A percentile compares a stretch with the other conserved stretches of the same genome.
phyloP scores from a whole-genome alignment of 306 rosid species.

The Acacia confusa region DNA sequence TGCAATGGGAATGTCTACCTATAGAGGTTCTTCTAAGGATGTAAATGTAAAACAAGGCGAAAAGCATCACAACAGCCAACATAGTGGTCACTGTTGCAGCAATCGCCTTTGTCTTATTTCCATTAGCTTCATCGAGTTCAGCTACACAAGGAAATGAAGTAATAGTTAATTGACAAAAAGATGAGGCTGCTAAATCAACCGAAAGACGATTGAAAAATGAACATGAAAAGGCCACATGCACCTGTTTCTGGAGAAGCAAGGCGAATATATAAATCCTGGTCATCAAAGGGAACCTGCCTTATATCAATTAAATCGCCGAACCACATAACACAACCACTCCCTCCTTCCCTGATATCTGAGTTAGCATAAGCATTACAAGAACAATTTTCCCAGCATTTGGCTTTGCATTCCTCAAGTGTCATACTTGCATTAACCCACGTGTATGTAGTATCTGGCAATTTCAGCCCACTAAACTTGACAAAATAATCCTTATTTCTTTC shows the following conservation, averaged over 20 bases:
- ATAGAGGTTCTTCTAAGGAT: background rate
- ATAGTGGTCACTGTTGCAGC: background rate
- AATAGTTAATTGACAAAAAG: background rate
- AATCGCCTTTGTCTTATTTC: background rate
- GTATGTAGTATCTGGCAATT: conserved; percentile 30
- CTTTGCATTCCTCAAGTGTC: conserved; percentile 14
- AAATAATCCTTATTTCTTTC: background rate
- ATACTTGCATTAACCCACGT: conserved; percentile 17
- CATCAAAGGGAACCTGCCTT: background rate
- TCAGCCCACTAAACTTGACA: background rate
- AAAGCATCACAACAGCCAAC: background rate
- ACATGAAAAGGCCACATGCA: background rate
- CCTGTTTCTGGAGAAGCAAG: conserved; percentile 24
- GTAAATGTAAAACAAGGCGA: background rate
- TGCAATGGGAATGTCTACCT: background rate
- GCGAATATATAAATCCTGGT: conserved; percentile 33
- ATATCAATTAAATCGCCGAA: conserved; percentile 39
- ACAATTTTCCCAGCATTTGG: conserved; percentile 23
- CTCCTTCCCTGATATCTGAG: conserved; percentile 16
- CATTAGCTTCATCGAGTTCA: background rate
- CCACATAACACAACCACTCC: conserved; percentile 40
- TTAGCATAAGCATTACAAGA: conserved; percentile 35
- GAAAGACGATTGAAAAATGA: background rate
- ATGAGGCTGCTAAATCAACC: background rate
- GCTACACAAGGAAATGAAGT: background rate